phyloP scores from a whole-genome alignment of 148 eudicot species.

The Chenopodium berlandieri region DNA sequence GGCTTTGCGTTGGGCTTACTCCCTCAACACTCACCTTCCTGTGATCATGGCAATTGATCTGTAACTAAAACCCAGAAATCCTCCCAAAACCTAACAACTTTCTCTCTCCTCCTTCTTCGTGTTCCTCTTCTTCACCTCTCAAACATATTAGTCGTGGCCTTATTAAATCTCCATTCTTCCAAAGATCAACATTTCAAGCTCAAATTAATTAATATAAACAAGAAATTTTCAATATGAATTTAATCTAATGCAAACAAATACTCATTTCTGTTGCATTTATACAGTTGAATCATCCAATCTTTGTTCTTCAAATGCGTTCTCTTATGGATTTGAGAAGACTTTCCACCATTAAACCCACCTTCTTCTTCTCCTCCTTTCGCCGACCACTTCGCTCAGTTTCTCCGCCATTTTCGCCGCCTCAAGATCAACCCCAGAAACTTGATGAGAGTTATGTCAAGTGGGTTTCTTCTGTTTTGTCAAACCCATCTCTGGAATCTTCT shows the following conservation, averaged over 20 bases:
- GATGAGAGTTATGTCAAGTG: constrained; percentile 42
- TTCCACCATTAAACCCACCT: constrained; percentile 24
- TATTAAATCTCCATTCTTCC: background rate
- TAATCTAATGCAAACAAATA: background rate
- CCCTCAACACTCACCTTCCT: too few species aligned
- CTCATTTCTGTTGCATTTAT: background rate
- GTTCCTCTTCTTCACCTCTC: constrained; percentile 20
- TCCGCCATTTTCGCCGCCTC: constrained; percentile 16
- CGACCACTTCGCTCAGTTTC: constrained; percentile 26
- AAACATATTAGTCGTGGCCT: constrained; percentile 11
- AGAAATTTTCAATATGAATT: background rate
- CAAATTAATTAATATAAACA: too few species aligned
- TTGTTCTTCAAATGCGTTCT: constrained; percentile 23
- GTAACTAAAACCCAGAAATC: background rate
- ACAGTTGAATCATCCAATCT: background rate
- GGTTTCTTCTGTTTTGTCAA: constrained; percentile 58
- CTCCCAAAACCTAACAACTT: constrained; percentile 4
- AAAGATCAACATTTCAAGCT: background rate
- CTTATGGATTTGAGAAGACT: constrained; percentile 48
- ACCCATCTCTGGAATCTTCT: constrained; percentile 47
- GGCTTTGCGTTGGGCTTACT: background rate
- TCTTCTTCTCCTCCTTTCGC: constrained; percentile 24
- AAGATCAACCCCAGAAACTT: constrained; percentile 20
- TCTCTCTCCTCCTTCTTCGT: background rate
- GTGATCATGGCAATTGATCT: background rate